phyloP scores from a whole-genome alignment of 441 rosid species.

The Populus trichocarpa region DNA sequence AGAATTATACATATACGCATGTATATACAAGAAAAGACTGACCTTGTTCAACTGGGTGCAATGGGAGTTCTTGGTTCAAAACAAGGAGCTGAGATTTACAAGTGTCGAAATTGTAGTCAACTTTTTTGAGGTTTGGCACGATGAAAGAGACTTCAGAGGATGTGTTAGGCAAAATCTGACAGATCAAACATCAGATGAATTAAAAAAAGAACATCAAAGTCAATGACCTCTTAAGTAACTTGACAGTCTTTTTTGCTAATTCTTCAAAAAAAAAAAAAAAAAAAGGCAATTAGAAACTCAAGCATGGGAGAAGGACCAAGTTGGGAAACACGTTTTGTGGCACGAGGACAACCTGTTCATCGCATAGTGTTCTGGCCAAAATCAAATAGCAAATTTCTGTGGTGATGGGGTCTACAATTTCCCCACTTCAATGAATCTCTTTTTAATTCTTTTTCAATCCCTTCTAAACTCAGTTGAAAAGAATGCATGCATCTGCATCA shows the following conservation, averaged over 20 bases:
- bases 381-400: too few relatives aligned
- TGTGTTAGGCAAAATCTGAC: not conserved
- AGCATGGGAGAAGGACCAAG: not conserved
- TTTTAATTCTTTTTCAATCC: not conserved
- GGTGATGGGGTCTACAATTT: not conserved
- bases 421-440: not conserved
- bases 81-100: not conserved
- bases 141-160: not conserved
- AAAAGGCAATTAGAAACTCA: not conserved
- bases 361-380: not conserved
- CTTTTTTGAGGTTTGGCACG: not conserved
- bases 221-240: not conserved
- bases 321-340: not conserved
- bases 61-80: not conserved
- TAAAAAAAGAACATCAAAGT: not conserved
- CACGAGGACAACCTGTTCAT: not conserved
- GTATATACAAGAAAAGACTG: not conserved
- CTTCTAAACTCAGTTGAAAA: not conserved
- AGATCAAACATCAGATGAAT: not conserved
- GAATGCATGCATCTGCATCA: not conserved
- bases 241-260: not conserved
- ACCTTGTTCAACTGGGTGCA: not conserved
- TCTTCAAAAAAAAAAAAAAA: not conserved
- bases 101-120: too few relatives aligned
- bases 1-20: not conserved